phyloP scores from a whole-genome alignment of 352 stramenopile genomes.

The Phytophthora palmivora region DNA sequence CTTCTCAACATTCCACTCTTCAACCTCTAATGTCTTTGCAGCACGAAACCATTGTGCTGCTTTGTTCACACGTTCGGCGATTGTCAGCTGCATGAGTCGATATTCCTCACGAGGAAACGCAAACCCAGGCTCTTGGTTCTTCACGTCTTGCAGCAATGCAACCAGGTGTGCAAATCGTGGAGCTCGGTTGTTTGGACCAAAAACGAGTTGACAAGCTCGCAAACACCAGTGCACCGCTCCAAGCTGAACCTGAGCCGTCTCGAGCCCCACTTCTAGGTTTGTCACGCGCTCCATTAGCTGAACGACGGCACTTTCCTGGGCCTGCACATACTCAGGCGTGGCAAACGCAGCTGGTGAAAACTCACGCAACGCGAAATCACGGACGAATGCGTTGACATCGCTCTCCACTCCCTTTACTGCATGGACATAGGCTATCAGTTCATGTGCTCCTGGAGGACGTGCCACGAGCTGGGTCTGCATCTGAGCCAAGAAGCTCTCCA shows the following conservation, averaged over 20 bases:
- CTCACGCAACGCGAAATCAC: conserved; percentile 47
- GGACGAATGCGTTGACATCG: conserved; percentile 44
- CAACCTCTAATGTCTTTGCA: conserved; percentile 66
- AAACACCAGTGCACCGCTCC: conserved; percentile 82
- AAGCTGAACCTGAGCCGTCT: conserved; percentile 58
- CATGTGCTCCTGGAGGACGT: conserved; percentile 50
- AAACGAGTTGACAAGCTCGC: conserved; percentile 69
- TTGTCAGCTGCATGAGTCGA: conserved; percentile 72
- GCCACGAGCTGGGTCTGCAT: conserved; percentile 65
- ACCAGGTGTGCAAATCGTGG: conserved; percentile 79
- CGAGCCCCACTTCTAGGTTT: conserved; percentile 61
- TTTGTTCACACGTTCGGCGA: conserved; percentile 69
- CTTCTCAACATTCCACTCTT: conserved; percentile 75
- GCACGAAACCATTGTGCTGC: conserved; percentile 71
- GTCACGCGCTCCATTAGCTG: conserved; percentile 70
- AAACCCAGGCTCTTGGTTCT: conserved; percentile 50
- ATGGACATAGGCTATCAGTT: conserved; percentile 65
- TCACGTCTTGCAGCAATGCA: conserved; percentile 62
- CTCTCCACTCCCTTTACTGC: conserved; percentile 49
- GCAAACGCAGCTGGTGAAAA: conserved; percentile 64
- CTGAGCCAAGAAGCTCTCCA: conserved; percentile 65
- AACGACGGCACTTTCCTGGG: conserved; percentile 36
- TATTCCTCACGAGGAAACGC: conserved; percentile 74
- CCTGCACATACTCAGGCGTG: conserved; percentile 43
- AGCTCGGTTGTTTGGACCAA: conserved; percentile 46